Percentiles rank a stretch among this genome's conserved stretches.
Evolutionary conservation across 2,329 filamentous ascomycete species (phyloP).

Genomic region (Cladosporium sphaerospermum): DNA sequence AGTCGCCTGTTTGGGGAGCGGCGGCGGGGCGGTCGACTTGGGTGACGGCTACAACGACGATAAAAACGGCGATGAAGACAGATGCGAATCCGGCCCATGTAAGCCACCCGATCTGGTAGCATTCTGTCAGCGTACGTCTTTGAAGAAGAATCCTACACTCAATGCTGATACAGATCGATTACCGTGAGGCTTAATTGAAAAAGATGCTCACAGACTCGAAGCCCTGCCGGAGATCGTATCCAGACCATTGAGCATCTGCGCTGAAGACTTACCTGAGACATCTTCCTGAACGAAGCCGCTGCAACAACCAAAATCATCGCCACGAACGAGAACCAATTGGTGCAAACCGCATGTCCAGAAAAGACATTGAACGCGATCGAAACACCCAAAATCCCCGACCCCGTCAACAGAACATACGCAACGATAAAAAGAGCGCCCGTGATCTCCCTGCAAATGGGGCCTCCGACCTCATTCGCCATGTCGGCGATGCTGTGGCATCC

Average conservation of each 20-base stretch:
- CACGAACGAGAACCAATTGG: constrained; percentile 42
- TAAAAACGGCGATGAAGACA: constrained; percentile 47
- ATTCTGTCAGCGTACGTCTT: constrained; percentile 26
- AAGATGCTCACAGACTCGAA: too few species aligned
- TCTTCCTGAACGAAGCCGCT: constrained; percentile 7
- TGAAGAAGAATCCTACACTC: background rate
- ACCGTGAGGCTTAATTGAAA: too few species aligned
- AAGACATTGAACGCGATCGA: constrained; percentile 56
- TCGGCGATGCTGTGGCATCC: constrained; percentile 51
- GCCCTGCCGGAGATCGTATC: too few species aligned
- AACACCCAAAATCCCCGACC: constrained; percentile 53
- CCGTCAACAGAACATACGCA: constrained; percentile 52
- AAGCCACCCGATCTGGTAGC: constrained; percentile 54
- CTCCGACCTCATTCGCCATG: constrained; percentile 54
- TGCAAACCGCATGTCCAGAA: constrained; percentile 53
- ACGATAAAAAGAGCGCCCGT: constrained; percentile 52
- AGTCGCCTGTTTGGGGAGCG: constrained; percentile 53
- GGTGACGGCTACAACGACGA: constrained; percentile 48
- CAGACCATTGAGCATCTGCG: background rate
- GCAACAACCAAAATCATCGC: constrained; percentile 10
- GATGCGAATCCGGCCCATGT: constrained; percentile 56
- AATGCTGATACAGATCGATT: too few species aligned
- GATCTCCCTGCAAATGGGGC: constrained; percentile 46
- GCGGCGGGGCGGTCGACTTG: constrained; percentile 52
- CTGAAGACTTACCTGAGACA: constrained; percentile 4